phyloP scores from a whole-genome alignment of 2,329 filamentous ascomycete genomes.

The Fusarium luffae region DNA sequence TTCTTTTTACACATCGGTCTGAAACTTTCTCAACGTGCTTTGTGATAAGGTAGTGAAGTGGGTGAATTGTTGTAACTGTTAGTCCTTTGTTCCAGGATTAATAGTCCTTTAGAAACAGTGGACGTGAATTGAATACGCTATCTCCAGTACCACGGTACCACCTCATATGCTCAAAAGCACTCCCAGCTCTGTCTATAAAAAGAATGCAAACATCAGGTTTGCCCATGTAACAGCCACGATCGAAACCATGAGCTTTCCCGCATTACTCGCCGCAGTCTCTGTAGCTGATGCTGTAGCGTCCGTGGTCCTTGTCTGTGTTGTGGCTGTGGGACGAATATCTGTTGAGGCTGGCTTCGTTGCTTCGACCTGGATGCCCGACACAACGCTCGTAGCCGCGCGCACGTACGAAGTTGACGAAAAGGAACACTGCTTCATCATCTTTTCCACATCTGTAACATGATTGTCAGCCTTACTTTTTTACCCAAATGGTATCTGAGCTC shows the following conservation, averaged over 20 bases:
- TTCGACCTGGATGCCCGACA: constrained; percentile 1
- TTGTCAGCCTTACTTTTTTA: neutral
- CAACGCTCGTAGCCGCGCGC: neutral
- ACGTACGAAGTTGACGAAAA: neutral
- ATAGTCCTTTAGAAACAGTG: too few species aligned
- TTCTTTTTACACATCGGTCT: too few species aligned
- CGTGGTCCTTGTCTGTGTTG: neutral
- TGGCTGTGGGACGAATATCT: neutral
- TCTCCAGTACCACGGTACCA: too few species aligned
- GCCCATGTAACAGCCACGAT: neutral
- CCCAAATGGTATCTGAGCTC: rapidly evolving
- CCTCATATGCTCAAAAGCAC: too few species aligned
- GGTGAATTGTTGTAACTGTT: too few species aligned
- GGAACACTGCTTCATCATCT: constrained; percentile 5
- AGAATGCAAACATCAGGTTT: neutral
- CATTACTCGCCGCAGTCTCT: neutral
- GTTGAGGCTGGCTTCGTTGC: constrained; percentile 5
- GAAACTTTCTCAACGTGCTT: too few species aligned
- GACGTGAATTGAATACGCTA: too few species aligned
- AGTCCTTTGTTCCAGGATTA: too few species aligned
- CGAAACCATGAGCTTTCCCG: neutral
- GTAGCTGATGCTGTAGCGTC: neutral
- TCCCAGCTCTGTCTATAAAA: too few species aligned
- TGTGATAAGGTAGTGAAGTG: too few species aligned
- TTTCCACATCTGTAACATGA: neutral